A percentile compares a stretch with the other conserved stretches of the same genome.
Conservation (phyloP, 108 stramenopile genomes). For the Pseudonitzschia delicatissima region DNA sequence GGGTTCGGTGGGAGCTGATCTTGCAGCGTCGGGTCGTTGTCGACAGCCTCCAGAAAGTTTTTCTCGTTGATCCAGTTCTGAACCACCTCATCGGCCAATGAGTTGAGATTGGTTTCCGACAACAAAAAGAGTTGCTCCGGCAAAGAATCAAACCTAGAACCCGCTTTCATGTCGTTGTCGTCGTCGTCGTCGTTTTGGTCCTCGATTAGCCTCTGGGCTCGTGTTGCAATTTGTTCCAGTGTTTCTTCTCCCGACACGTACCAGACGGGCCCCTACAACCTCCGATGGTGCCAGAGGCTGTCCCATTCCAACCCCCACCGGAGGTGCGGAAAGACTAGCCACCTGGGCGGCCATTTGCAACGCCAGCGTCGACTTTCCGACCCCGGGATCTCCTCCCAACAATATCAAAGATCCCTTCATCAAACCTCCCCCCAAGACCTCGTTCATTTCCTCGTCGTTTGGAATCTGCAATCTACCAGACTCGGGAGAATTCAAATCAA, state of each 20-base stretch:
- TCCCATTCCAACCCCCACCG: conserved; percentile 73
- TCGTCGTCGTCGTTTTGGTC: conserved; percentile 8
- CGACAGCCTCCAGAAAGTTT: background rate
- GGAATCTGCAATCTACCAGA: conserved; percentile 49
- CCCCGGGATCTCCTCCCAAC: conserved; percentile 93
- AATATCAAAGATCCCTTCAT: conserved; percentile 86
- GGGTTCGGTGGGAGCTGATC: background rate
- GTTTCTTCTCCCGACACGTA: conserved; percentile 96
- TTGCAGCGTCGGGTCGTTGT: background rate
- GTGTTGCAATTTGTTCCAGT: conserved; percentile 82
- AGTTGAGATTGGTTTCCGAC: conserved; percentile 70
- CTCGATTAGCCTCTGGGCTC: conserved; percentile 72
- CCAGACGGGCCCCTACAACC: conserved; percentile 69
- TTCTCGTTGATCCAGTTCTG: conserved; percentile 14
- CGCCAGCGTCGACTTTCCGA: conserved; percentile 71
- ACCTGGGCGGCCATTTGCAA: conserved; percentile 69
- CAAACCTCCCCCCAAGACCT: conserved; percentile 92
- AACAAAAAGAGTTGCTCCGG: conserved; percentile 60
- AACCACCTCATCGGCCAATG: conserved; percentile 55
- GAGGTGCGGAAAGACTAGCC: conserved; percentile 46
- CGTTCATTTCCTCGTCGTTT: conserved; percentile 78
- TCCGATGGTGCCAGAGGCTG: conserved; percentile 17
- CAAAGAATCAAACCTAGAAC: background rate
- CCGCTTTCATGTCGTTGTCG: background rate
- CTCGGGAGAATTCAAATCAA: conserved; percentile 43